Evolutionary conservation across 2,329 filamentous ascomycete species (phyloP), one percentile per base, ranked within the genome.

Genomic region (Xenosphaeropsis pyriputrescens): DNA sequence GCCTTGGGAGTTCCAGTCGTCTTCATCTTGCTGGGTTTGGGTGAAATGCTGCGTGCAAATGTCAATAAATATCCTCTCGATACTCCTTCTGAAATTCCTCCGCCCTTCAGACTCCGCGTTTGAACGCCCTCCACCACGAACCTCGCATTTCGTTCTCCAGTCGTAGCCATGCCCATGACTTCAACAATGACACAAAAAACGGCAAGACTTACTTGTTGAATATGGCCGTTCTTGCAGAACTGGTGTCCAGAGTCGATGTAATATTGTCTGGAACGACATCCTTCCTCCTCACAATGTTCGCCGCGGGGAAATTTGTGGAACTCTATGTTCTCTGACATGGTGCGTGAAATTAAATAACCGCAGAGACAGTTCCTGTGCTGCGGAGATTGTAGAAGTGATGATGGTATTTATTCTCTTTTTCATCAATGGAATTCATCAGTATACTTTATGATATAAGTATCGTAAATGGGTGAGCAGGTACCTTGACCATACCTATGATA

Each of bases 201-300:
- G 3, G 22, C n/a, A 26, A 26, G 12, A 26, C 22, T 26, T 11
- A 26, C 75, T 48, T 70, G 65, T 56, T 77, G 74, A 44, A 72
- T 67, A 57, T 81, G 77, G 33, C 76, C 77, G 49, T 73, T 66
- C 43, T 70, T 64, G 55, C 77, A 82, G 48, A 75, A 79, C 51
- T 69, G 72, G 45, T 70, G 72, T 2, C 76, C 76, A 51, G 76
- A 72, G 42, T 75, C 68, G 18, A 73, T 63, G 46, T 73, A 69
- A 46, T 72, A 74, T 41, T 64, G 65, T 29, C 57, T 62, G 35
- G 75, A 72, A 38, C 72, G 70, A 51, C 76, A 82, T 48, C 72
- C 70, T 43, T 72, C 68, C 43, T 71, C 61, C 35, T 67, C 68
- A 48, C 71, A 75, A 36, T 52, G 53, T 42, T 64, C 63, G 43